These are phyloP conservation scores for Phytophthora gonapodyides DNA, from an alignment of 352 stramenopile genomes.

Conservation along the genomic window DNA sequence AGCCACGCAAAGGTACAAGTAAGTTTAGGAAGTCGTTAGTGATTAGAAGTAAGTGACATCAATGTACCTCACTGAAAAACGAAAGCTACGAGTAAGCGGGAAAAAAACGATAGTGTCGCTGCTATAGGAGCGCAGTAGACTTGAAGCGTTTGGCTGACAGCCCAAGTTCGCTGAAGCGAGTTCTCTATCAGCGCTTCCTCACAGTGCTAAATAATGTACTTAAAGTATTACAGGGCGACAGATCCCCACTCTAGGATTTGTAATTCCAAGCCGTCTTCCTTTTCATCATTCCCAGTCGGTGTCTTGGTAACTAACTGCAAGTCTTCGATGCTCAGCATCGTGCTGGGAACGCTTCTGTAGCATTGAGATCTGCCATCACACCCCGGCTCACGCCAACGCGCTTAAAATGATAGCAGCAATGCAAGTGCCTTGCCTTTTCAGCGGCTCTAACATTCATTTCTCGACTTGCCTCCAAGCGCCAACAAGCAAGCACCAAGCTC, in stretches of 20 bases:
- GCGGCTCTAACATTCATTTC: conserved; percentile 6
- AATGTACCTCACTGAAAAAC: too few relatives aligned
- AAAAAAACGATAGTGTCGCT: too few relatives aligned
- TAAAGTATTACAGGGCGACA: neutral
- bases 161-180: neutral
- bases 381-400: too few relatives aligned
- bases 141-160: too few relatives aligned
- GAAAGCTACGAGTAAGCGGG: too few relatives aligned
- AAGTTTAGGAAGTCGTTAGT: too few relatives aligned
- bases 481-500: neutral
- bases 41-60: too few relatives aligned
- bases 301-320: neutral
- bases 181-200: neutral
- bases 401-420: too few relatives aligned
- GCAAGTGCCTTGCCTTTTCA: too few relatives aligned
- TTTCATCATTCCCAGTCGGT: neutral
- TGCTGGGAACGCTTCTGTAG: neutral
- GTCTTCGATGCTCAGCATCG: neutral
- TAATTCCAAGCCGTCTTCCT: conserved; percentile 12
- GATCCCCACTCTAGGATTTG: conserved; percentile 5
- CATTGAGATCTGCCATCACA: neutral
- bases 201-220: too few relatives aligned
- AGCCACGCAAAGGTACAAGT: too few relatives aligned
- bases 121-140: too few relatives aligned
- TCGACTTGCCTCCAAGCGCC: conserved; percentile 3